A percentile compares a stretch with the other conserved stretches of the same genome.
phyloP scores from a whole-genome alignment of 495 filamentous ascomycete species.

The Aspergillus coremiiformis region DNA sequence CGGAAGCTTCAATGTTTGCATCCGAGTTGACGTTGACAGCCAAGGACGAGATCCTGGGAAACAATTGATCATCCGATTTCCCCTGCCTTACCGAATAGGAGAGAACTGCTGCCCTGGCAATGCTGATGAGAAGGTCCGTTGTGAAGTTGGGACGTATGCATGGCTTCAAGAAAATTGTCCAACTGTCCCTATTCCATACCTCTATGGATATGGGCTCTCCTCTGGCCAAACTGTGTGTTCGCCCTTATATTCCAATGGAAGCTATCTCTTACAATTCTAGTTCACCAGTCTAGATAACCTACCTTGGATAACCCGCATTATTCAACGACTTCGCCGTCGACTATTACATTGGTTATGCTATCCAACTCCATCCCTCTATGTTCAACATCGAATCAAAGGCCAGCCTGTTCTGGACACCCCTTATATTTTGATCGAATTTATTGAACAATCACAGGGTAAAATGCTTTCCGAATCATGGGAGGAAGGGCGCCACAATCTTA shows the following conservation, averaged over 20 bases:
- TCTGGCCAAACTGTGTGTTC: slow-evolving; percentile 13
- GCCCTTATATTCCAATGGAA: too few relatives aligned
- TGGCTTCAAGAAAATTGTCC: slow-evolving; percentile 30
- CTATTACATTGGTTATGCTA: too few relatives aligned
- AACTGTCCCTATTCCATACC: slow-evolving; percentile 21
- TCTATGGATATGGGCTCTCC: slow-evolving; percentile 31
- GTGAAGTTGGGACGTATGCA: slow-evolving; percentile 29
- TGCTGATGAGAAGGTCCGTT: slow-evolving; percentile 33
- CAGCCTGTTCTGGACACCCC: too few relatives aligned
- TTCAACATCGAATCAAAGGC: background rate
- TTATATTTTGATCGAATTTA: background rate
- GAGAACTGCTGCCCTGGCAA: slow-evolving; percentile 20
- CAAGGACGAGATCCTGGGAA: slow-evolving; percentile 11
- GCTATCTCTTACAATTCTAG: too few relatives aligned
- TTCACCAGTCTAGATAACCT: background rate
- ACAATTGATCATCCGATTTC: slow-evolving; percentile 23
- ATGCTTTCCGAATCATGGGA: slow-evolving; percentile 2
- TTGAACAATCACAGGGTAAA: background rate
- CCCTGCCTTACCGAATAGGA: slow-evolving; percentile 11
- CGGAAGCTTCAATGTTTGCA: slow-evolving; percentile 33
- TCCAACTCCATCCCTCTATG: too few relatives aligned
- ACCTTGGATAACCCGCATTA: too few relatives aligned
- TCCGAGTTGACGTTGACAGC: slow-evolving; percentile 14
- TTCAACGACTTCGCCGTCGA: too few relatives aligned
- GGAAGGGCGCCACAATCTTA: slow-evolving; percentile 1